Conservation (phyloP, 345 rosid species). For the Mangifera indica region DNA sequence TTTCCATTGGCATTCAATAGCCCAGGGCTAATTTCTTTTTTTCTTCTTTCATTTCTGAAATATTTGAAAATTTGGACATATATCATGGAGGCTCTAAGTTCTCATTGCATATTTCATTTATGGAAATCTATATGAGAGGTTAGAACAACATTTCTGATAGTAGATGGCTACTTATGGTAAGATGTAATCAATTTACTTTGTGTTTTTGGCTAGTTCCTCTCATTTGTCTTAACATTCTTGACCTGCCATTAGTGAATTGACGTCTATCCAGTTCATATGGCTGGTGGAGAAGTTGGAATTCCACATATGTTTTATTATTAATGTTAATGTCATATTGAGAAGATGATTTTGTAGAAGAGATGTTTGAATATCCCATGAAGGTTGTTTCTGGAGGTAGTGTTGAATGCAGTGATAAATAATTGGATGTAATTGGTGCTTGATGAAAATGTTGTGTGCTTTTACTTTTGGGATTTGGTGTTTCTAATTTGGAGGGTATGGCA, state of each 20-base stretch:
- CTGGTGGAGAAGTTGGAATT: slow-evolving; percentile 23
- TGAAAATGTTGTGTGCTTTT: slow-evolving; percentile 38
- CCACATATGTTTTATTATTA: slow-evolving; percentile 17
- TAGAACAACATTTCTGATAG: not conserved
- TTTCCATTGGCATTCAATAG: too few relatives aligned
- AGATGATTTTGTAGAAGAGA: slow-evolving; percentile 21
- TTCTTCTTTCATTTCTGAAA: not conserved
- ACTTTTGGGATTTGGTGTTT: slow-evolving; percentile 44
- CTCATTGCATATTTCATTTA: not conserved
- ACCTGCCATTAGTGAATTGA: not conserved
- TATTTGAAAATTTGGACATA: not conserved
- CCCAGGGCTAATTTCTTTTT: not conserved
- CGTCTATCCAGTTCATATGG: slow-evolving; percentile 15
- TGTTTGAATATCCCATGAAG: slow-evolving; percentile 21
- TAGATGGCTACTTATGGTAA: not conserved
- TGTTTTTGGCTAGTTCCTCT: not conserved
- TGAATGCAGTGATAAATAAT: slow-evolving; percentile 28
- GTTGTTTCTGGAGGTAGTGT: slow-evolving; percentile 33
- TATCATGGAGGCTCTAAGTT: not conserved
- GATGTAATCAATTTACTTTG: not conserved
- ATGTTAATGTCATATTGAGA: slow-evolving; percentile 14
- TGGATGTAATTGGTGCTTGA: slow-evolving; percentile 34
- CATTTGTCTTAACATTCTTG: not conserved
- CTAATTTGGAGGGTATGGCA: slow-evolving; percentile 45
- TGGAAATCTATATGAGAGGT: not conserved